A percentile compares a stretch with the other conserved stretches of the same genome.
phyloP scores from a whole-genome alignment of 805 yeast species.

The Wickerhamomyces sydowiorum region DNA sequence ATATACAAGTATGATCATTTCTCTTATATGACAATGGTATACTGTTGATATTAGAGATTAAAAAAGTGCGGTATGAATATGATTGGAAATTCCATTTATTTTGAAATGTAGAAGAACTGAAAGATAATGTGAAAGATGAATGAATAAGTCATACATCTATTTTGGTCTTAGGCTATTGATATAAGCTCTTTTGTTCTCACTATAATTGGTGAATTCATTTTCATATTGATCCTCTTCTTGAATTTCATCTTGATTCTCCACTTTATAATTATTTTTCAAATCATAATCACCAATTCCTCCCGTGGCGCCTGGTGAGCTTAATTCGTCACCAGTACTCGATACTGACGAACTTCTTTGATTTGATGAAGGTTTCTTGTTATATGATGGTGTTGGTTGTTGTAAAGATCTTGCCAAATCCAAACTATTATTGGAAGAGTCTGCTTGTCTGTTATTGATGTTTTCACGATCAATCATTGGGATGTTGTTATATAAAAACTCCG shows the following conservation, averaged over 20 bases:
- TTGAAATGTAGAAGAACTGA: too few relatives aligned
- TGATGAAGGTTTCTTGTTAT: conserved; percentile 11
- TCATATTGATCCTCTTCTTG: conserved; percentile 40
- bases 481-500: conserved; percentile 20
- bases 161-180: conserved; percentile 35
- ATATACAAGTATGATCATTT: too few relatives aligned
- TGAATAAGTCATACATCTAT: background rate
- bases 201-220: conserved; percentile 41
- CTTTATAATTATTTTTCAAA: conserved; percentile 28
- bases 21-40: too few relatives aligned
- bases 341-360: conserved; percentile 10
- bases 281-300: conserved; percentile 25
- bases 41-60: too few relatives aligned
- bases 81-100: background rate
- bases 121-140: background rate
- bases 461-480: conserved; percentile 19
- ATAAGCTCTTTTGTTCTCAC: conserved; percentile 35
- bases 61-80: too few relatives aligned
- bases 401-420: conserved; percentile 19
- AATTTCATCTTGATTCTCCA: conserved; percentile 25
- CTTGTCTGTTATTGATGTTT: background rate
- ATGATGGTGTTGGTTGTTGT: conserved; percentile 22
- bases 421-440: conserved; percentile 6
- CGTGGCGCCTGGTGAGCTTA: too few relatives aligned
- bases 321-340: conserved; percentile 6